Evolutionary conservation across 768 basidiomycete species (phyloP).

Genomic region (Butyriboletus loyo): DNA sequence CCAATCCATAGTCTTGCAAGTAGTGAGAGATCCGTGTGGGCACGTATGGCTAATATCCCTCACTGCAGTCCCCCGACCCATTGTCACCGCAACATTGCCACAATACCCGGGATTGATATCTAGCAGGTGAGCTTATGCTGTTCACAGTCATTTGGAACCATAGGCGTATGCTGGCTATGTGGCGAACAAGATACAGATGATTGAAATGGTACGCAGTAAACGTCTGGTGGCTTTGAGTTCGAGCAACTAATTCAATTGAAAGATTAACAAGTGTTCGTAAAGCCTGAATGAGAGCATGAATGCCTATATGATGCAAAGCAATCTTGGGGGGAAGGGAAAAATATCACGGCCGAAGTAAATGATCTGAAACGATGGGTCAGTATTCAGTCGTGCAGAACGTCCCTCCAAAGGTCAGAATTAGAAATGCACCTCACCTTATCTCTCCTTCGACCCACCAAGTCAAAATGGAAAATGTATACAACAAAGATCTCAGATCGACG

Average conservation of each 20-base stretch:
- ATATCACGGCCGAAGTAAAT: background rate
- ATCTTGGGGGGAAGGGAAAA: background rate
- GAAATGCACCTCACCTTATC: background rate
- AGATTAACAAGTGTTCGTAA: background rate
- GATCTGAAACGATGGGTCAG: background rate
- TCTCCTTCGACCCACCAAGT: background rate
- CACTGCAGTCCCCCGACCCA: slow-evolving; percentile 5
- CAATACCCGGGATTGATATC: background rate
- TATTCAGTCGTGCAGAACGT: background rate
- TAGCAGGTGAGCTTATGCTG: too few relatives aligned
- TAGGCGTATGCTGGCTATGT: too few relatives aligned
- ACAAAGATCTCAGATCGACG: background rate
- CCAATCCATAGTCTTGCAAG: too few relatives aligned
- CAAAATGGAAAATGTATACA: background rate
- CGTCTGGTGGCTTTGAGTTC: background rate
- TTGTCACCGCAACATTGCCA: slow-evolving; percentile 8
- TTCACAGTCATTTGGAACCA: too few relatives aligned
- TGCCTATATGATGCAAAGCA: background rate
- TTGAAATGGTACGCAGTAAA: background rate
- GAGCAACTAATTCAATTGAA: background rate
- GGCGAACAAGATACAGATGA: background rate
- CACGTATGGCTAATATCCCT: slow-evolving; percentile 21
- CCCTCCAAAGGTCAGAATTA: background rate
- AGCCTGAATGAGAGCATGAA: background rate
- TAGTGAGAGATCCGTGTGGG: slow-evolving; percentile 11